phyloP scores from a whole-genome alignment of 805 yeast genomes.

The Cyberlindnera mycetangii region DNA sequence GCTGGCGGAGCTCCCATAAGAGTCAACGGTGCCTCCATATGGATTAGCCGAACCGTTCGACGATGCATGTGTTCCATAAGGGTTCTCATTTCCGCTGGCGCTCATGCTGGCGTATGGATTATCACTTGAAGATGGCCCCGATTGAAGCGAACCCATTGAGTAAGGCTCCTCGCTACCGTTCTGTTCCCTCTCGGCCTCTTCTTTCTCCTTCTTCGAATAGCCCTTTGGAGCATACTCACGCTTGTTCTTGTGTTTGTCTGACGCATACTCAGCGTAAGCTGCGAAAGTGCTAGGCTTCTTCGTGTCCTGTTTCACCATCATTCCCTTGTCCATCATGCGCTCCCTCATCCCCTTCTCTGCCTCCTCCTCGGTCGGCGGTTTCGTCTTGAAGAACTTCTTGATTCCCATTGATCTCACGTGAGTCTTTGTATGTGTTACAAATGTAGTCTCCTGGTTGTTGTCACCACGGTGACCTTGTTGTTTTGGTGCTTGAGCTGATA shows the following conservation, averaged over 20 bases:
- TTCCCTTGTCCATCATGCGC: conserved; percentile 40
- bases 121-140: background rate
- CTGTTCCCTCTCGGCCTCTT: conserved; percentile 13
- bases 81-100: conserved; percentile 5
- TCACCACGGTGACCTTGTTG: too few relatives aligned
- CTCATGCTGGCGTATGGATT: conserved; percentile 19
- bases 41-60: conserved; percentile 1
- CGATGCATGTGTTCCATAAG: conserved; percentile 5
- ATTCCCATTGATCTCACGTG: too few relatives aligned
- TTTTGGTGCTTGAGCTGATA: too few relatives aligned
- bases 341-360: conserved; percentile 40
- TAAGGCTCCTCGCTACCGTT: conserved; percentile 3
- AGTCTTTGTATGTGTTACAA: too few relatives aligned
- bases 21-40: conserved; percentile 2
- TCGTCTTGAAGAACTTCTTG: conserved; percentile 42
- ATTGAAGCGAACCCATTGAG: conserved; percentile 2
- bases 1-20: background rate
- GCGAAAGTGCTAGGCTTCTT: conserved; percentile 39
- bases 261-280: conserved; percentile 47
- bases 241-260: conserved; percentile 33
- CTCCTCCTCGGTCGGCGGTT: conserved; percentile 45
- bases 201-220: conserved; percentile 30
- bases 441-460: too few relatives aligned
- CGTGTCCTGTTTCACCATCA: conserved; percentile 36
- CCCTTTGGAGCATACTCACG: conserved; percentile 40